These are phyloP conservation scores for Halenospora varia DNA, from an alignment of 495 filamentous ascomycete genomes.

Conservation along the genomic window DNA sequence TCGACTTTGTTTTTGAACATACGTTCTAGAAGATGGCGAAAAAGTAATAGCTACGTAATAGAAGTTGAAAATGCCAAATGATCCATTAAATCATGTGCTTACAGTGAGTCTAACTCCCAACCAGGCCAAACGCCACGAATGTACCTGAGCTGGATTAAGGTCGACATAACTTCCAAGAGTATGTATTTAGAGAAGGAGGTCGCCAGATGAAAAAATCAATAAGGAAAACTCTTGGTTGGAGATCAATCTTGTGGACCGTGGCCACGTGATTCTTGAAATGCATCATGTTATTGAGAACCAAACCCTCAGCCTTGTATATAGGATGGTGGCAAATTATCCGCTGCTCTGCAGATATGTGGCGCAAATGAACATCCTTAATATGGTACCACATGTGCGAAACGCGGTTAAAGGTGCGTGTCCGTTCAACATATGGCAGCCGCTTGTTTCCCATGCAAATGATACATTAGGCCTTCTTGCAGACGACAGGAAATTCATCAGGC, in stretches of 20 bases:
- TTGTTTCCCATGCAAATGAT: conserved; percentile 18
- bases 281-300: conserved; percentile 16
- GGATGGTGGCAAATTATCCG: conserved; percentile 20
- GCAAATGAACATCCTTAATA: conserved; percentile 19
- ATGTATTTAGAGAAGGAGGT: no score
- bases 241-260: conserved; percentile 19
- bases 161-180: no score
- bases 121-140: no score
- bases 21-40: no score
- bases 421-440: conserved; percentile 12
- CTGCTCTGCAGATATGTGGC: conserved; percentile 2
- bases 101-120: no score
- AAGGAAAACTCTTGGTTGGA: no score
- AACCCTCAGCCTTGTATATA: conserved; percentile 21
- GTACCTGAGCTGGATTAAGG: no score
- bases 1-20: no score
- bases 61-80: no score
- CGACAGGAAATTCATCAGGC: conserved; percentile 6
- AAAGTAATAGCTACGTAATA: no score
- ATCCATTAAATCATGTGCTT: no score
- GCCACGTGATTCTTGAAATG: conserved; percentile 28
- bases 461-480: conserved; percentile 10
- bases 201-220: no score
- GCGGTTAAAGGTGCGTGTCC: conserved; percentile 16
- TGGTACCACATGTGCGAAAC: conserved; percentile 20